phyloP scores from a whole-genome alignment of 1,139 yeast genomes.

The Kluyveromyces marxianus region DNA sequence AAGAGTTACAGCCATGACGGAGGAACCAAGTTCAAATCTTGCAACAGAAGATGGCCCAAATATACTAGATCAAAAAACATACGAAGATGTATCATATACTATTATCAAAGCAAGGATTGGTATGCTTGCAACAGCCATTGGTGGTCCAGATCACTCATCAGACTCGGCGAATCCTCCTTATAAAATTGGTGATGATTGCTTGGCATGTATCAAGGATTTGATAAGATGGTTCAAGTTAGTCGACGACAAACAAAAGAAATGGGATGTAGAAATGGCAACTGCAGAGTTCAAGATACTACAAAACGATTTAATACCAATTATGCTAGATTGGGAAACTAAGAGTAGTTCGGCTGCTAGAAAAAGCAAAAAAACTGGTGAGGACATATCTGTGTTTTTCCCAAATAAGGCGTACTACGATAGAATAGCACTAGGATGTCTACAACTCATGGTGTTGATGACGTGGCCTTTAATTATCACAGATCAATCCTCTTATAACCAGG shows the following conservation, averaged over 20 bases:
- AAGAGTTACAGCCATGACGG: no score
- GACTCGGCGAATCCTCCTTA: conserved; percentile 47
- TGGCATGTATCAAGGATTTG: conserved; percentile 80
- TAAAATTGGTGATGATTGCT: conserved; percentile 82
- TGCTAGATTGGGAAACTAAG: conserved; percentile 65
- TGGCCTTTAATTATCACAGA: conserved; percentile 71
- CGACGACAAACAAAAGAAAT: conserved; percentile 61
- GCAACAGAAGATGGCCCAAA: neutral
- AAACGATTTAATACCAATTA: conserved; percentile 67
- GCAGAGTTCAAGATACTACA: conserved; percentile 69
- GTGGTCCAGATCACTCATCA: conserved; percentile 34
- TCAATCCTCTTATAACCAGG: conserved; percentile 44
- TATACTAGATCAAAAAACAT: neutral
- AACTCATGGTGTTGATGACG: conserved; percentile 73
- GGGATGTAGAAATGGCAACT: conserved; percentile 83
- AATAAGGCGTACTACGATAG: conserved; percentile 41
- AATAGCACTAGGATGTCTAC: conserved; percentile 64
- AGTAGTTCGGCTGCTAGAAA: conserved; percentile 25
- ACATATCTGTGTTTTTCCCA: conserved; percentile 8
- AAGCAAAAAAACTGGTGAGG: conserved; percentile 29
- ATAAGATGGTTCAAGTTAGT: conserved; percentile 81
- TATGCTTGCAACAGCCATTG: conserved; percentile 30
- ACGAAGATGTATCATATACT: conserved; percentile 6
- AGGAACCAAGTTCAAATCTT: no score
- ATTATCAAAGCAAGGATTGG: conserved; percentile 30